Base-by-base conservation (phyloP, 2,329 filamentous ascomycete genomes). In the Coniella lustricola region DNA sequence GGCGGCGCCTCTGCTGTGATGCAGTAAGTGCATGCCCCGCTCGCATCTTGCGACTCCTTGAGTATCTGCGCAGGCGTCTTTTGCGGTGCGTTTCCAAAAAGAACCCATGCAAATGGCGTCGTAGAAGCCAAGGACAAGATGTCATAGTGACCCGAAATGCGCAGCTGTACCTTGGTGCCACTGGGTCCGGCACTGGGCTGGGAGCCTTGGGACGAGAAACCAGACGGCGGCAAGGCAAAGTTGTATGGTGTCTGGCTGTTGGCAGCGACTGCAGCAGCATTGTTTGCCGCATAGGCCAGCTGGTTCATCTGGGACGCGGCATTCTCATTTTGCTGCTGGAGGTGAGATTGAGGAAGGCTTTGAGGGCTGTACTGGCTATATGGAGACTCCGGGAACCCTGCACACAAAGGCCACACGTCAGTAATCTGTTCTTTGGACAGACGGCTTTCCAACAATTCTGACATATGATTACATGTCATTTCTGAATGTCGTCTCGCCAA, bases 61-160 rank as follows among this genome's bases (percentile, higher is more conserved):
- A 79, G 75, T 20, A 90, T 73, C 48, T 82, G 76, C 50, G 82
- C 82, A 47, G 79, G 73, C 64, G 82, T 85, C 64, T 83, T 82
- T 59, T 85, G 80, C n/a, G 41, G 43, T 8, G 50, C 47, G 18
- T 77, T 75, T n/a, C 88, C 89, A 65, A 95, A 94, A 40, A 83
- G 44, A 47, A 95, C 67, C 55, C 70, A 83, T 59, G 87, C 82
- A 44, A 73, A 73, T 2, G 76, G 71, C 47, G 70, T 61, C 36
- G 71, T 75, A 50, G 74, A 75, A 29, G 73, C 76, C 64, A 82
- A 77, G 49, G 67, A 62, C 54, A 75, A 67, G 52, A 95, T 68
- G 60, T 95, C 85, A 68, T 87, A 87, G 52, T 83, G 76, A 37
- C 85, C 84, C 45, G 83, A 81, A 25, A 95, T 77, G 62, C 87